These are phyloP conservation scores for Tuber aestivum DNA, from an alignment of 495 filamentous ascomycete genomes.

Conservation along the genomic window DNA sequence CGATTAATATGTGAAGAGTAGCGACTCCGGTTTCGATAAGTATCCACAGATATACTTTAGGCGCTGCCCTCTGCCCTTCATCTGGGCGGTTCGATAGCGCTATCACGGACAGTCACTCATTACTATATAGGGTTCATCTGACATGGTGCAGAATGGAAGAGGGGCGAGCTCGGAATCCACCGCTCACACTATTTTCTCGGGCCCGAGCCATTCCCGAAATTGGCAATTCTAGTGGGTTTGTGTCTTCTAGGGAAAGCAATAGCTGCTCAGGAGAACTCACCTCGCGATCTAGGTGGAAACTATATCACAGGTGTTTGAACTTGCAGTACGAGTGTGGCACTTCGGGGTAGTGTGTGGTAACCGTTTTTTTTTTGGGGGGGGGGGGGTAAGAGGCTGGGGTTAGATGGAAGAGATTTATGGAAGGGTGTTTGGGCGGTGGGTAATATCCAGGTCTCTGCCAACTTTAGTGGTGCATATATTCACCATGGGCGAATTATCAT, in stretches of 20 bases:
- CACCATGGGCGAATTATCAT: neutral
- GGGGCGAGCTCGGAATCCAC: neutral
- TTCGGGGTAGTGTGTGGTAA: neutral
- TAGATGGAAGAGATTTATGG: neutral
- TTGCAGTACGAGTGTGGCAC: neutral
- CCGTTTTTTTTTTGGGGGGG: neutral
- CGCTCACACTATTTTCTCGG: neutral
- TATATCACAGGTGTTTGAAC: neutral
- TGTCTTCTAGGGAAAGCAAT: neutral
- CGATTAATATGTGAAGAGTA: neutral
- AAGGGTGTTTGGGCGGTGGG: neutral
- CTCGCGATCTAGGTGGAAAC: neutral
- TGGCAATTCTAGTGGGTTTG: neutral
- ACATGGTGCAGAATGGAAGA: neutral
- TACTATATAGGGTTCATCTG: neutral
- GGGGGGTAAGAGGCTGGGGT: neutral
- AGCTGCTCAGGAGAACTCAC: neutral
- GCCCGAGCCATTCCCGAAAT: neutral
- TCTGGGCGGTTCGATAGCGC: neutral
- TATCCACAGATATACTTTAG: neutral
- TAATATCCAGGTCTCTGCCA: neutral
- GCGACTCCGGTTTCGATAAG: neutral
- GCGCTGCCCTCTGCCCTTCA: neutral
- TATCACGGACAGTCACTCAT: neutral
- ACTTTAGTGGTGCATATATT: neutral